These are phyloP conservation scores for Rhizopus delemar DNA, from an alignment of 371 early-diverging fungal species.

Conservation along the genomic window DNA sequence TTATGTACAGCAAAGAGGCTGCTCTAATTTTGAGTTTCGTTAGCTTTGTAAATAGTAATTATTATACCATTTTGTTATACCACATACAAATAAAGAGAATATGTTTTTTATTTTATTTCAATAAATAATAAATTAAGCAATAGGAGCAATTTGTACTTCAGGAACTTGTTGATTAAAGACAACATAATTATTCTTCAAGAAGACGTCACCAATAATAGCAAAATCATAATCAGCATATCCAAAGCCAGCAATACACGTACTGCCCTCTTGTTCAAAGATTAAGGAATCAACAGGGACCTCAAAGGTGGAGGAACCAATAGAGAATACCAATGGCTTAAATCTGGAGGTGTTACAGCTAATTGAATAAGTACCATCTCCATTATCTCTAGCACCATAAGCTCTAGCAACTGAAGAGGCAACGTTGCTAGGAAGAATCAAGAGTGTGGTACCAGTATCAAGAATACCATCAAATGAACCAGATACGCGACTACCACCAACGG, in stretches of 20 bases:
- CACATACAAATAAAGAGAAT: background rate
- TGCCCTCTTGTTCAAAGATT: slow-evolving; percentile 20
- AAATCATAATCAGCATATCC: slow-evolving; percentile 17
- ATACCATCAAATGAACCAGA: slow-evolving; percentile 39
- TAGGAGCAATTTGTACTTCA: slow-evolving; percentile 27
- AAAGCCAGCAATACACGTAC: slow-evolving; percentile 22
- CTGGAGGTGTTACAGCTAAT: slow-evolving; percentile 26
- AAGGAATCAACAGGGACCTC: slow-evolving; percentile 26
- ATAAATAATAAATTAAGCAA: slow-evolving; percentile 1
- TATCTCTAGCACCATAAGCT: slow-evolving; percentile 24
- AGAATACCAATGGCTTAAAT: slow-evolving; percentile 20
- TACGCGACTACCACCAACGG: slow-evolving; percentile 11
- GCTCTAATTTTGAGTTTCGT: slow-evolving; percentile 65
- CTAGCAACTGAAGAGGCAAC: slow-evolving; percentile 33
- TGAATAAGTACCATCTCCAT: slow-evolving; percentile 33
- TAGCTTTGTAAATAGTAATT: slow-evolving; percentile 20
- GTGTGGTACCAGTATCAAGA: slow-evolving; percentile 67
- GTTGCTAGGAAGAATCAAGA: slow-evolving; percentile 52
- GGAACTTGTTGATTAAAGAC: slow-evolving; percentile 36
- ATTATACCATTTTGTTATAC: no score
- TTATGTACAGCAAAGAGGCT: slow-evolving; percentile 56
- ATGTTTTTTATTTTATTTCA: background rate
- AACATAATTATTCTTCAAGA: slow-evolving; percentile 51
- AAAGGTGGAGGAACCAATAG: slow-evolving; percentile 21
- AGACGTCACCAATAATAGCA: slow-evolving; percentile 49